phyloP scores from a whole-genome alignment of 805 yeast species.

The Candida khao-thaluensis region DNA sequence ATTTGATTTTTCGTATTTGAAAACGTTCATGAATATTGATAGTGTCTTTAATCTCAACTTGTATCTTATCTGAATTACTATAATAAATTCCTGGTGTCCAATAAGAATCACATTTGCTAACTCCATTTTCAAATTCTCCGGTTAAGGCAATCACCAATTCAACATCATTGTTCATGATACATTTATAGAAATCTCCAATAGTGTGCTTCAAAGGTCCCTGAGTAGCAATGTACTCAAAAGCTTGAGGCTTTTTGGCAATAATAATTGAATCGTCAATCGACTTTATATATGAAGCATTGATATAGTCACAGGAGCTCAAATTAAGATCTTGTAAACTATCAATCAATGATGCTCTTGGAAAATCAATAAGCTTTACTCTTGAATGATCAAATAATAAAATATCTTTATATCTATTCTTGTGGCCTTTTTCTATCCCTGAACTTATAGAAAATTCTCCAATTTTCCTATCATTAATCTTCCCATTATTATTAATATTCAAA shows the following conservation, averaged over 20 bases:
- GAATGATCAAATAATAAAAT: conserved; percentile 86
- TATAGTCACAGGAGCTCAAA: conserved; percentile 50
- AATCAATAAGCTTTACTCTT: conserved; percentile 56
- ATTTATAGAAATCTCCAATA: conserved; percentile 80
- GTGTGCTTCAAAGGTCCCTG: conserved; percentile 86
- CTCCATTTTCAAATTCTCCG: conserved; percentile 69
- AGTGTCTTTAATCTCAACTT: conserved; percentile 23
- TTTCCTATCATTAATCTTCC: conserved; percentile 19
- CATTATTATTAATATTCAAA: conserved; percentile 21
- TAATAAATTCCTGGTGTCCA: conserved; percentile 66
- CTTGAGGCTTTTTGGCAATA: neutral
- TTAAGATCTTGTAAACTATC: neutral
- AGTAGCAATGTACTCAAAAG: conserved; percentile 59
- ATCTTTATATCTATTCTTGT: conserved; percentile 84
- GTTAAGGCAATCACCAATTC: conserved; percentile 75
- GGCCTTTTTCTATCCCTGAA: conserved; percentile 78
- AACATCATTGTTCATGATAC: conserved; percentile 60
- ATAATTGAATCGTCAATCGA: conserved; percentile 16
- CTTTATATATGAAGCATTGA: conserved; percentile 77
- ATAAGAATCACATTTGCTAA: conserved; percentile 74
- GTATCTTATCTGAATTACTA: conserved; percentile 25
- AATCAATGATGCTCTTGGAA: neutral
- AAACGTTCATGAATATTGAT: conserved; percentile 16
- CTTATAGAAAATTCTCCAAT: conserved; percentile 46
- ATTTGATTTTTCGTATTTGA: conserved; percentile 37